Conservation (phyloP, 179 eudicot genomes). For the Corrigiola litoralis region DNA sequence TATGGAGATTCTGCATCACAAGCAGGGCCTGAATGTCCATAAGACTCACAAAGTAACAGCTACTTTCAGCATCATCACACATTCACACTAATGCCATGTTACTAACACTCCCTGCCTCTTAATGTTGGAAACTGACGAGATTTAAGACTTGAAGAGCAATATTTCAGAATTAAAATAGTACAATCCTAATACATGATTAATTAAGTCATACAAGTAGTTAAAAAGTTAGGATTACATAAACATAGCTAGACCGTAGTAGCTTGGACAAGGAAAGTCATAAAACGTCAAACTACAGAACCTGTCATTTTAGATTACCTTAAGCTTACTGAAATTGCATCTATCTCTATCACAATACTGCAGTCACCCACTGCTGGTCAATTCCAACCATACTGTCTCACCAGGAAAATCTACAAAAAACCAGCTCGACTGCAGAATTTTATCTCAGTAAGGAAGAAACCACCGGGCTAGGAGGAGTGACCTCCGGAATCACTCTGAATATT, state of each 20-base stretch:
- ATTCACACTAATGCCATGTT: no score
- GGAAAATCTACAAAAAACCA: background rate
- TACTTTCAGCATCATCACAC: no score
- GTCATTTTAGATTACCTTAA: background rate
- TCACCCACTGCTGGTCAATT: no score
- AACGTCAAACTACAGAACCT: no score
- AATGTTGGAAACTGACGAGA: no score
- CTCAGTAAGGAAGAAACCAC: background rate
- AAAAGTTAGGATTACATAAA: background rate
- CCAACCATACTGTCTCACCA: background rate
- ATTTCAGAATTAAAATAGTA: no score
- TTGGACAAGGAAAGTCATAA: background rate
- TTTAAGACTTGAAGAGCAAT: no score
- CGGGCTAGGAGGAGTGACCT: slow-evolving; percentile 24
- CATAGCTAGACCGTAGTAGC: background rate
- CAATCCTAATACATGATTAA: background rate
- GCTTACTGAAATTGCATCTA: background rate
- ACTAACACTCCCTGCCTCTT: no score
- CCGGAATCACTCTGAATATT: slow-evolving; percentile 43
- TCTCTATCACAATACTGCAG: background rate
- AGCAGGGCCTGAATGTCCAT: no score
- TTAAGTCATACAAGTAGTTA: background rate
- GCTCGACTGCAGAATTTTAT: background rate
- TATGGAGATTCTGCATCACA: no score
- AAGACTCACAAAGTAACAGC: no score